phyloP scores from a whole-genome alignment of 1,139 yeast species.

The Protomyces pachydermus region DNA sequence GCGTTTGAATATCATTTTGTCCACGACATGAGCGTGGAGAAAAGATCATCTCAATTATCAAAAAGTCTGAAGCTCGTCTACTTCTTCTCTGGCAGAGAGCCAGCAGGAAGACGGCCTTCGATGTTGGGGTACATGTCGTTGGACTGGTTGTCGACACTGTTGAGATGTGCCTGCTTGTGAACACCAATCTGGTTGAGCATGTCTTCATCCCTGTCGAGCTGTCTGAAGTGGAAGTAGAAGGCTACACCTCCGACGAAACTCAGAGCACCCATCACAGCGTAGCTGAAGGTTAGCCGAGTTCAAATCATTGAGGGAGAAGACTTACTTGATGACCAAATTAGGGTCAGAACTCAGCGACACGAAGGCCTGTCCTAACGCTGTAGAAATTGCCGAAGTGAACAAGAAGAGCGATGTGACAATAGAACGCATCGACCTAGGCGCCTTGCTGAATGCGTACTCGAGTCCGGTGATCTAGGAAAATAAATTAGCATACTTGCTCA shows the following conservation, averaged over 20 bases:
- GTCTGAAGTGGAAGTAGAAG: slow-evolving; percentile 60
- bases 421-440: slow-evolving; percentile 61
- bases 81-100: no score
- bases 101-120: not conserved
- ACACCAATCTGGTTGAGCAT: slow-evolving; percentile 44
- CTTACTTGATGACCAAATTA: slow-evolving; percentile 54
- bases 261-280: slow-evolving; percentile 57
- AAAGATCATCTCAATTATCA: no score
- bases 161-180: slow-evolving; percentile 15
- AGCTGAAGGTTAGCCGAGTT: slow-evolving; percentile 35
- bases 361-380: slow-evolving; percentile 68
- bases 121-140: not conserved
- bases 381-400: slow-evolving; percentile 60
- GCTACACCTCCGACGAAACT: slow-evolving; percentile 55
- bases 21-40: no score
- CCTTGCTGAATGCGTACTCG: slow-evolving; percentile 62
- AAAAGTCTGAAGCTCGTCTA: no score
- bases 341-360: slow-evolving; percentile 64
- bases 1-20: no score
- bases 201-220: slow-evolving; percentile 57
- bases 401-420: slow-evolving; percentile 60
- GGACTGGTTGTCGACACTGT: slow-evolving; percentile 8
- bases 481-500: no score
- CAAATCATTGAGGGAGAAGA: not conserved
- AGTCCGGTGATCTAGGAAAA: slow-evolving; percentile 46